These are phyloP conservation scores for Penicillium maclennaniae DNA, from an alignment of 495 filamentous ascomycete species.

Conservation along the genomic window DNA sequence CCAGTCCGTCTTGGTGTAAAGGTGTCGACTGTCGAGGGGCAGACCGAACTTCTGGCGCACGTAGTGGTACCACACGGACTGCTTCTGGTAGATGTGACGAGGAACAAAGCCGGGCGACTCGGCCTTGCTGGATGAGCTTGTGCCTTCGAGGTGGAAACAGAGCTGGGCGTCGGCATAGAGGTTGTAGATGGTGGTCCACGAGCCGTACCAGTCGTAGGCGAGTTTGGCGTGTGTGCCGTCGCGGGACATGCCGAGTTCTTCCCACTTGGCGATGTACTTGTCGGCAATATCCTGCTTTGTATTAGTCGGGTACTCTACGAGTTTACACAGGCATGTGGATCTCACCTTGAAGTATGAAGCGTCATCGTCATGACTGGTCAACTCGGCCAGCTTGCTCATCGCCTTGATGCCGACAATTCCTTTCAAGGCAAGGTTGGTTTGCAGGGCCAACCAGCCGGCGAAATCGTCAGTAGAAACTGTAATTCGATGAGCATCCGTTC, in stretches of 20 bases:
- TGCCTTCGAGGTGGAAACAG: constrained; percentile 67
- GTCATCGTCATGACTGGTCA: constrained; percentile 64
- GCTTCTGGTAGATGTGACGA: constrained; percentile 71
- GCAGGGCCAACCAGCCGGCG: constrained; percentile 86
- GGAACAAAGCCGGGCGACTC: constrained; percentile 55
- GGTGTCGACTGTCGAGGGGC: constrained; percentile 80
- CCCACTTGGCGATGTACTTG: constrained; percentile 79
- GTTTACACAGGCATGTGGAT: background rate
- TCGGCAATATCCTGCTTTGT: constrained; percentile 58
- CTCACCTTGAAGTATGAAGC: constrained; percentile 60
- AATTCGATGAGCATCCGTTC: constrained; percentile 1
- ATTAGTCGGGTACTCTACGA: background rate
- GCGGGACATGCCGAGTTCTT: constrained; percentile 72
- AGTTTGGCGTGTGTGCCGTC: constrained; percentile 85
- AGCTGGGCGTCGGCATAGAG: constrained; percentile 79
- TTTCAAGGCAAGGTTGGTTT: constrained; percentile 91
- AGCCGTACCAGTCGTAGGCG: constrained; percentile 91
- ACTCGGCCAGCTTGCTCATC: constrained; percentile 77
- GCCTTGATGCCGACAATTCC: constrained; percentile 93
- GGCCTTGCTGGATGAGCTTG: constrained; percentile 15
- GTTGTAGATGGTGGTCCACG: constrained; percentile 94
- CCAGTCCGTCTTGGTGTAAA: constrained; percentile 92
- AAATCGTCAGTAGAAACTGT: constrained; percentile 87
- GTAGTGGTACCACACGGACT: constrained; percentile 81
- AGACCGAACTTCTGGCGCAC: constrained; percentile 80